A percentile compares a stretch with the other conserved stretches of the same genome.
phyloP scores from a whole-genome alignment of 2,329 filamentous ascomycete genomes.

The Cladosporium sp. region DNA sequence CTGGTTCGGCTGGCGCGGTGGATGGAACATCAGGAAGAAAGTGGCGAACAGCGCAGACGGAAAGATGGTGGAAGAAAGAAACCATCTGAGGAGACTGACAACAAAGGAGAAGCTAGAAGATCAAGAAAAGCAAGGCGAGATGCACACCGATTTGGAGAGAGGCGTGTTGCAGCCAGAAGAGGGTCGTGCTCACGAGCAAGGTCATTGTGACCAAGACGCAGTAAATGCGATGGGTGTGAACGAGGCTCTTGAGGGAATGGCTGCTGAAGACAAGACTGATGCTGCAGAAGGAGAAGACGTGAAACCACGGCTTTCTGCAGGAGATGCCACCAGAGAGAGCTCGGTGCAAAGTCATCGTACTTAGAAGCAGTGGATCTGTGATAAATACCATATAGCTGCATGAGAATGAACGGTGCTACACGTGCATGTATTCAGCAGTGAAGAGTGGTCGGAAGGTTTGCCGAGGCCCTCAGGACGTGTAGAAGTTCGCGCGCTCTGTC shows the following conservation, averaged over 20 bases:
- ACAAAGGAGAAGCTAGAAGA: constrained; percentile 19
- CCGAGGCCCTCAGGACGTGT: no score
- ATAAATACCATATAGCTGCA: no score
- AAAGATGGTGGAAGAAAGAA: constrained; percentile 25
- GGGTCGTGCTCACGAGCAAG: constrained; percentile 20
- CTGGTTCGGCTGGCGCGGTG: constrained; percentile 60
- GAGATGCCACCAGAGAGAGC: no score
- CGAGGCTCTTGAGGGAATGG: constrained; percentile 26
- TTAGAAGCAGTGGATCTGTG: no score
- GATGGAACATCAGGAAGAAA: constrained; percentile 48
- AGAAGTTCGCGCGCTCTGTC: not conserved
- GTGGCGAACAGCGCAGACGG: constrained; percentile 36
- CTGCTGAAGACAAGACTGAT: constrained; percentile 22
- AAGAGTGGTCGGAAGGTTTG: no score
- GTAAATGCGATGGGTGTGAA: constrained; percentile 25
- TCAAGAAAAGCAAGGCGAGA: constrained; percentile 22
- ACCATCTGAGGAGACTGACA: constrained; percentile 16
- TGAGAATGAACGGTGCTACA: no score
- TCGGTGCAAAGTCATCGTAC: no score
- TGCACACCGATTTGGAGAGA: constrained; percentile 31
- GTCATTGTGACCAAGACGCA: constrained; percentile 20
- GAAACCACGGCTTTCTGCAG: not conserved
- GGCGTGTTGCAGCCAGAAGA: constrained; percentile 9
- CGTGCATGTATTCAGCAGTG: no score
- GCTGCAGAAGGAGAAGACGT: constrained; percentile 24